Conservation (phyloP, 1,284 basidiomycete species). For the Pterulicium gracile region DNA sequence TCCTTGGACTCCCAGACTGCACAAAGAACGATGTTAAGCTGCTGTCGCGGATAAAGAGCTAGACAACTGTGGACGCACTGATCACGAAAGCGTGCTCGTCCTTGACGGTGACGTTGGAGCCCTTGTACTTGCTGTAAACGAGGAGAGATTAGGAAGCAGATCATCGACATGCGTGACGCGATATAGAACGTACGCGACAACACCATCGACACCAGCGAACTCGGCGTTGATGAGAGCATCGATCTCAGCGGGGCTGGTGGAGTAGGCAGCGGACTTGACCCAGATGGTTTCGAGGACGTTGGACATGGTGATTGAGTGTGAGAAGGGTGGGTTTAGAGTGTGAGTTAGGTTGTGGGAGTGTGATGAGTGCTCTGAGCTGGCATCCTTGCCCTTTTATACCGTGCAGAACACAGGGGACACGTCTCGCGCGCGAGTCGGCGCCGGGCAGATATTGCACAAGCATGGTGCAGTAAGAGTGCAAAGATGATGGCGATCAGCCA, state of each 20-base stretch:
- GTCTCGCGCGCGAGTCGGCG: conserved; percentile 11
- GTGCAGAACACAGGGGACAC: conserved; percentile 15
- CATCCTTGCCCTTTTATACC: conserved; percentile 5
- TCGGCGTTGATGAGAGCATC: neutral
- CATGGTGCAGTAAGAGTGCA: too few relatives aligned
- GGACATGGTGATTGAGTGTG: neutral
- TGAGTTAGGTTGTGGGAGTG: too few relatives aligned
- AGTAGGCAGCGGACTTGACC: neutral
- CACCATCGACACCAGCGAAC: neutral
- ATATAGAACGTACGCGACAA: neutral
- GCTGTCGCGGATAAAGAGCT: neutral
- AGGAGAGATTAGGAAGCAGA: neutral
- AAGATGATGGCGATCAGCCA: too few relatives aligned
- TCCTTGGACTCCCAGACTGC: neutral
- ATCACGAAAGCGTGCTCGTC: neutral
- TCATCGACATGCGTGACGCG: neutral
- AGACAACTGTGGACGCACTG: neutral
- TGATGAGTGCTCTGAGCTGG: neutral
- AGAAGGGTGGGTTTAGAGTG: too few relatives aligned
- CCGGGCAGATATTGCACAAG: neutral
- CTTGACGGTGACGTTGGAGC: neutral
- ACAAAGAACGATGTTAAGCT: neutral
- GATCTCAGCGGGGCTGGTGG: neutral
- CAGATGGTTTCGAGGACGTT: neutral
- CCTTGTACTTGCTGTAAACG: neutral